These are phyloP conservation scores for Candolleomyces aberdarensis DNA, from an alignment of 768 basidiomycete genomes.

Conservation along the genomic window DNA sequence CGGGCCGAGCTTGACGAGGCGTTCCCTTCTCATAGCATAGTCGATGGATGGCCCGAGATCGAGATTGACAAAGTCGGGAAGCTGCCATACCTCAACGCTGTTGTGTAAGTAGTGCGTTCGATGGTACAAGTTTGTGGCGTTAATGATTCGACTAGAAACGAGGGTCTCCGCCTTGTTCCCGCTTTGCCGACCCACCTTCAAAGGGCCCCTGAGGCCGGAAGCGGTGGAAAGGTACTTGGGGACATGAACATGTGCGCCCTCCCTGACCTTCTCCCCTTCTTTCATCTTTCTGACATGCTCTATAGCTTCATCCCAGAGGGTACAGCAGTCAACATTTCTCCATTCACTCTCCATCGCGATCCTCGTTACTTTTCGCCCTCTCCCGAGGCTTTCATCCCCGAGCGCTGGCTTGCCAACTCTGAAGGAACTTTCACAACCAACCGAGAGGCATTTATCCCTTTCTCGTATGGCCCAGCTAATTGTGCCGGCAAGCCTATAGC, in stretches of 20 bases:
- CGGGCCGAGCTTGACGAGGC: slow-evolving; percentile 23
- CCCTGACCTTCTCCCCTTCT: not conserved
- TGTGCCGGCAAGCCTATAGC: slow-evolving; percentile 46
- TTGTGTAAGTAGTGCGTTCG: not conserved
- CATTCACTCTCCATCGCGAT: slow-evolving; percentile 33
- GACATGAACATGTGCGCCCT: slow-evolving; percentile 1
- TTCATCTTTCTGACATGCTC: not conserved
- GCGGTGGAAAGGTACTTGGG: slow-evolving; percentile 27
- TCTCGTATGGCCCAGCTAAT: slow-evolving; percentile 45
- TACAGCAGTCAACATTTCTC: slow-evolving; percentile 23
- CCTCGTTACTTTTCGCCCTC: slow-evolving; percentile 34
- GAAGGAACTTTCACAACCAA: not conserved
- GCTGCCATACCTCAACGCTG: slow-evolving; percentile 6
- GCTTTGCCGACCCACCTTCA: no score
- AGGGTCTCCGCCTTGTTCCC: no score
- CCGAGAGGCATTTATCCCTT: slow-evolving; percentile 24
- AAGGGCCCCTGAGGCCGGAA: slow-evolving; percentile 9
- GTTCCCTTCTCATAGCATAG: slow-evolving; percentile 14
- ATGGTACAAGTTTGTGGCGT: no score
- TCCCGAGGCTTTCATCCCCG: slow-evolving; percentile 34
- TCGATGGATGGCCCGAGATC: slow-evolving; percentile 1
- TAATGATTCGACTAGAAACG: no score
- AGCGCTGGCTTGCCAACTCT: slow-evolving; percentile 28
- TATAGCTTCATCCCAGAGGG: slow-evolving; percentile 6
- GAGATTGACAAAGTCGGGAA: no score